Conservation (phyloP, 352 stramenopile genomes). For the Phytophthora crassamura region DNA sequence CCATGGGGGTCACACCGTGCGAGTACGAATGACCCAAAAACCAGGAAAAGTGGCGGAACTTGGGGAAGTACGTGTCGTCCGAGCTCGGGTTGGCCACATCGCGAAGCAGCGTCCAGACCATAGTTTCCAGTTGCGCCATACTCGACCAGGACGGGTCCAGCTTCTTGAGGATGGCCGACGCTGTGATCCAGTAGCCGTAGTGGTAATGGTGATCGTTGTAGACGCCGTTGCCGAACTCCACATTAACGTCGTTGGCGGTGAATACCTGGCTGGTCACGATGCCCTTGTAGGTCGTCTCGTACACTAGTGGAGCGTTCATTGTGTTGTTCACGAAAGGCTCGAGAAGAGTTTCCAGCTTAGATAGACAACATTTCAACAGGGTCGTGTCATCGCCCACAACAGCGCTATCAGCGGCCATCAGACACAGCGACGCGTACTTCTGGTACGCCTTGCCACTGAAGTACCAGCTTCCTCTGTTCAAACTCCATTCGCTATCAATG, state of each 20-base stretch:
- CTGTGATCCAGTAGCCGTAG: slow-evolving; percentile 77
- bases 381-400: slow-evolving; percentile 51
- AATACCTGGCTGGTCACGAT: slow-evolving; percentile 48
- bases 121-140: slow-evolving; percentile 49
- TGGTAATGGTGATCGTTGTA: slow-evolving; percentile 85
- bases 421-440: slow-evolving; percentile 73
- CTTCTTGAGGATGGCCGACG: slow-evolving; percentile 57
- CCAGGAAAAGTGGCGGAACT: slow-evolving; percentile 83
- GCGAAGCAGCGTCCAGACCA: slow-evolving; percentile 54
- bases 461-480: slow-evolving; percentile 61
- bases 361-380: slow-evolving; percentile 27
- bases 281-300: slow-evolving; percentile 64
- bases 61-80: slow-evolving; percentile 67
- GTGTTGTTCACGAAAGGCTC: slow-evolving; percentile 55
- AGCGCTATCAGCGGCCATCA: too few species aligned
- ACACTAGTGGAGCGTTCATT: slow-evolving; percentile 41
- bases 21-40: slow-evolving; percentile 81
- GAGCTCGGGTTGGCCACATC: too few species aligned
- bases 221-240: slow-evolving; percentile 67
- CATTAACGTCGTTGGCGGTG: slow-evolving; percentile 42
- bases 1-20: slow-evolving; percentile 69
- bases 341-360: slow-evolving; percentile 29
- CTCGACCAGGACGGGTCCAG: slow-evolving; percentile 52
- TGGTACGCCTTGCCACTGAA: slow-evolving; percentile 66
- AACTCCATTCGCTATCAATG: slow-evolving; percentile 50